Conservation (phyloP, 1,139 yeast genomes). For the Protomyces inouyei region DNA sequence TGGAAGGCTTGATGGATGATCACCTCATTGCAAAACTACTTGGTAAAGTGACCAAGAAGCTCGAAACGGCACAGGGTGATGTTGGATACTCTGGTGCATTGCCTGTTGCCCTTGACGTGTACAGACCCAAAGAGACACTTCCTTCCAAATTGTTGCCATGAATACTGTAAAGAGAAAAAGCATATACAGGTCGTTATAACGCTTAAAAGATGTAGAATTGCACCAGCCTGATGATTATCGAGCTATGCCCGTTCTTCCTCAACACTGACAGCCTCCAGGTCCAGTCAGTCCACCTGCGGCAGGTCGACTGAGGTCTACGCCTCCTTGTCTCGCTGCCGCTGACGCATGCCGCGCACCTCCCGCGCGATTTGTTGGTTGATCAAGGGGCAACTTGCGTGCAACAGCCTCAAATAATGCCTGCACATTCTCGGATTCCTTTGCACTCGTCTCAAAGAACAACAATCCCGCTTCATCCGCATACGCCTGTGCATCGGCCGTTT, state of each 20-base stretch:
- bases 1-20: constrained; percentile 23
- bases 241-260: not conserved
- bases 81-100: constrained; percentile 17
- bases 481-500: constrained; percentile 49
- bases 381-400: constrained; percentile 39
- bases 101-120: constrained; percentile 16
- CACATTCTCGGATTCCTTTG: constrained; percentile 82
- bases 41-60: constrained; percentile 16
- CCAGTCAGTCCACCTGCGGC: constrained; percentile 20
- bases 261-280: constrained; percentile 24
- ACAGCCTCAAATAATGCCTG: constrained; percentile 74
- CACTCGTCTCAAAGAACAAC: constrained; percentile 86
- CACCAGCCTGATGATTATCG: not conserved
- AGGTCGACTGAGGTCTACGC: constrained; percentile 19
- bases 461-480: constrained; percentile 72
- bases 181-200: not conserved
- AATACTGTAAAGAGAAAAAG: not conserved
- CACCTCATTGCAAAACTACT: constrained; percentile 20
- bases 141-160: not conserved
- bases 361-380: constrained; percentile 15
- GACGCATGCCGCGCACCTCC: constrained; percentile 17
- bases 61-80: constrained; percentile 22
- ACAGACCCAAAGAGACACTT: constrained; percentile 7
- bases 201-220: not conserved
- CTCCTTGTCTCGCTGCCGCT: constrained; percentile 13